phyloP scores from a whole-genome alignment of 257 asterid genomes.

The Solanum rostratum region DNA sequence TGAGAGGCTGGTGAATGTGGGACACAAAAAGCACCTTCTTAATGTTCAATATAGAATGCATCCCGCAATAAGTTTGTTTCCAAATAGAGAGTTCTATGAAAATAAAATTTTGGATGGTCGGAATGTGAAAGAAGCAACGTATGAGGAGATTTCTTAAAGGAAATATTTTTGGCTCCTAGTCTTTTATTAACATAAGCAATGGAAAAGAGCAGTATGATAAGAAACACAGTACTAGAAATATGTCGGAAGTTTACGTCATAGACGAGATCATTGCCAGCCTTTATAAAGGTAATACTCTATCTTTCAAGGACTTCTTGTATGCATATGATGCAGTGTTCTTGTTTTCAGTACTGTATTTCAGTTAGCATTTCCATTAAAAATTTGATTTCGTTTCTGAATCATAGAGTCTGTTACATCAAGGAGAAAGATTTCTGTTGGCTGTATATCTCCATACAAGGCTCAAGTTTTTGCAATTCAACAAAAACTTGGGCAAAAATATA shows the following conservation, averaged over 20 bases:
- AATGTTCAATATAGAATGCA: constrained; percentile 52
- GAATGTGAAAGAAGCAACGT: constrained; percentile 14
- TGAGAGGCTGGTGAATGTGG: constrained; percentile 40
- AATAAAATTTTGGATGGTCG: constrained; percentile 25
- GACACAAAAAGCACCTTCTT: constrained; percentile 39
- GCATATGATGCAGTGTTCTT: constrained; percentile 21
- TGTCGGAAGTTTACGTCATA: constrained; percentile 33
- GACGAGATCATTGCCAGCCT: constrained; percentile 48
- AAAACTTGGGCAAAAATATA: constrained; percentile 32
- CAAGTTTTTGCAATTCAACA: constrained; percentile 55
- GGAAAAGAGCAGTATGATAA: constrained; percentile 36
- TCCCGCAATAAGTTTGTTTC: constrained; percentile 46
- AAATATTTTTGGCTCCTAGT: constrained; percentile 37
- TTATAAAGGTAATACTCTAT: constrained; percentile 20
- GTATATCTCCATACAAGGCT: constrained; percentile 79
- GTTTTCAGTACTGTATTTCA: neutral
- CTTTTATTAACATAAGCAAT: constrained; percentile 38
- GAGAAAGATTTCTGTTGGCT: constrained; percentile 46
- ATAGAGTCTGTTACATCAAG: constrained; percentile 28
- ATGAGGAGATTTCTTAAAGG: constrained; percentile 26
- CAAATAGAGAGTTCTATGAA: constrained; percentile 32
- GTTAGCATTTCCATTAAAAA: neutral
- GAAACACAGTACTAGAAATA: constrained; percentile 31
- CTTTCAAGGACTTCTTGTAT: neutral
- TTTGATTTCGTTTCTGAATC: neutral